Evolutionary conservation across 2,329 filamentous ascomycete genomes (phyloP).

Genomic region (Decorospora gaudefroyi): DNA sequence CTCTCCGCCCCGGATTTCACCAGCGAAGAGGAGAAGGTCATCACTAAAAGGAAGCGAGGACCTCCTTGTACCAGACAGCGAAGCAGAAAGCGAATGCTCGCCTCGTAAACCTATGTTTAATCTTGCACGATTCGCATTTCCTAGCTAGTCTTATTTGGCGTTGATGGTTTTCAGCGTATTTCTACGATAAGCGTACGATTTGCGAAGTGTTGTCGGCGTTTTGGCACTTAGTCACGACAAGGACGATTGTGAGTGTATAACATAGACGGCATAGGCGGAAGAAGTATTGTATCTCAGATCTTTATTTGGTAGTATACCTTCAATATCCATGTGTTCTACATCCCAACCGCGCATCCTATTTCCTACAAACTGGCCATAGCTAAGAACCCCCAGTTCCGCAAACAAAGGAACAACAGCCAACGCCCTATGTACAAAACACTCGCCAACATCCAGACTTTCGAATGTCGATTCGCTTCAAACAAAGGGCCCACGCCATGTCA

Average conservation of each 20-base stretch:
- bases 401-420: background rate
- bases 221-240: slow-evolving; percentile 3
- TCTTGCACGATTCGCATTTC: slow-evolving; percentile 49
- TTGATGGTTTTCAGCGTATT: slow-evolving; percentile 10
- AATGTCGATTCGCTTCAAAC: too few species aligned
- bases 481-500: too few species aligned
- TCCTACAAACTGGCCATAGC: background rate
- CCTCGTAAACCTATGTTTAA: slow-evolving; percentile 44
- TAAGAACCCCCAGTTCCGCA: background rate
- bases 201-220: slow-evolving; percentile 9
- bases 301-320: slow-evolving; percentile 19
- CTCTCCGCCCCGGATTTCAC: slow-evolving; percentile 28
- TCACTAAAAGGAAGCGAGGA: slow-evolving; percentile 54
- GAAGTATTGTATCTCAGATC: slow-evolving; percentile 10
- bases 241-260: background rate
- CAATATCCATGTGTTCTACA: slow-evolving; percentile 17
- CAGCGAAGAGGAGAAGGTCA: slow-evolving; percentile 25
- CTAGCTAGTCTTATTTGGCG: slow-evolving; percentile 22
- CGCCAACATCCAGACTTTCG: too few species aligned
- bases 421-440: too few species aligned
- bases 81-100: slow-evolving; percentile 46
- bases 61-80: slow-evolving; percentile 53
- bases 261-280: background rate
- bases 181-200: slow-evolving; percentile 10
- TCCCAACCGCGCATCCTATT: background rate